Evolutionary conservation across 2,329 filamentous ascomycete species (phyloP), one percentile per base, ranked within the genome.

Genomic region (Zasmidium cellare): DNA sequence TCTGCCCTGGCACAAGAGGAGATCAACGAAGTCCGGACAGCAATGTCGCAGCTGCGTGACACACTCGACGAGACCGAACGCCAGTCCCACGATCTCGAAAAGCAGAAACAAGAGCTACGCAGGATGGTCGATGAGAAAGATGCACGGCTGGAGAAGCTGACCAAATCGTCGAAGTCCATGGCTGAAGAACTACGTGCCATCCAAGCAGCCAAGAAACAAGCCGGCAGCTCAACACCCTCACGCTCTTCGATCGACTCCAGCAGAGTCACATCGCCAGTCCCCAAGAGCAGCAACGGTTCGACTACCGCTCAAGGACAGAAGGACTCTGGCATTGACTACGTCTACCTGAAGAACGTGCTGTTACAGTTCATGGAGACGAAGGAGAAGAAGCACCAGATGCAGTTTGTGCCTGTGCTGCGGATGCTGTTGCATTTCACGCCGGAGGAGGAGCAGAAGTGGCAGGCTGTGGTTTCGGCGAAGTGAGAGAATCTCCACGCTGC

Each of bases 381-480:
- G 76, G 90, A 93, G 70, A 89, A 87, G 72, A 89, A 85, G 76
- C 79, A 90, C 66, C 84, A 91, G 67, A 82, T 85, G 62, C 88
- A 91, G 78, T 79, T 93, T 63, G 87, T 94, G 56, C 89, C 89
- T 0, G 89, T 92, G 31, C 73, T 94, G 67, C 87, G 87, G 25
- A 87, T 89, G 81, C 76, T 93, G 70, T 76, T 94, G 69, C 84
- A 86, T 72, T 91, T 93, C 76, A 87, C 91, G 75, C 85, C 86
- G 86, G 84, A 83, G 66, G 92, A 96, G 66, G 89, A 94, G 76
- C 87, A 94, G 75, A 93, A 91, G 75, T 96, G 91, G 91, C 85
- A 88, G 75, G 84, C 87, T 18, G 91, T 89, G 2, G 87, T 96
- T 50, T 79, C 81, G 59, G 79, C 46, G n/a, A 49, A 49, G 46